phyloP scores from a whole-genome alignment of 495 filamentous ascomycete genomes.

The Tuber brumale region DNA sequence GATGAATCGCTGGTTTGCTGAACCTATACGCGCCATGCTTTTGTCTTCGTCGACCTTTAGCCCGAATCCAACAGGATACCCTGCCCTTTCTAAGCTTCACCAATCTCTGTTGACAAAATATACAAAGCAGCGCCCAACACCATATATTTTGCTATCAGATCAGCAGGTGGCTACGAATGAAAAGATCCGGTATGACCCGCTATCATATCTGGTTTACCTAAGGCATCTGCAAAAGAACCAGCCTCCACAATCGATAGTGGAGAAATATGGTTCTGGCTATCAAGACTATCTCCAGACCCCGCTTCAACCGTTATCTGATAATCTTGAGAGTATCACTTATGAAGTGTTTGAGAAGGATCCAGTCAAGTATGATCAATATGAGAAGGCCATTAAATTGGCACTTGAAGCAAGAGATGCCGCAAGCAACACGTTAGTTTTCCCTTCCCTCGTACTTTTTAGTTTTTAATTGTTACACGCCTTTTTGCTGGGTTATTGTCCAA shows the following conservation, averaged over 20 bases:
- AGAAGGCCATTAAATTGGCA: slow-evolving; percentile 71
- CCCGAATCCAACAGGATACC: slow-evolving; percentile 70
- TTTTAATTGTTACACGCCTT: neutral
- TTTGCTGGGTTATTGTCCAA: neutral
- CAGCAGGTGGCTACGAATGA: neutral
- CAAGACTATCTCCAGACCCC: slow-evolving; percentile 95
- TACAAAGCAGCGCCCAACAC: slow-evolving; percentile 51
- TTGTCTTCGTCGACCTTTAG: slow-evolving; percentile 63
- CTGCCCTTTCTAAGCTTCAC: slow-evolving; percentile 72
- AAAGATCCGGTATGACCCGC: slow-evolving; percentile 49
- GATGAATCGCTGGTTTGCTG: slow-evolving; percentile 87
- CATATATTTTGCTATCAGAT: slow-evolving; percentile 40
- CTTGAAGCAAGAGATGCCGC: slow-evolving; percentile 65
- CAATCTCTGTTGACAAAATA: slow-evolving; percentile 69
- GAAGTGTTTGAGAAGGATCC: slow-evolving; percentile 98
- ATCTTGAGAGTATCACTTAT: slow-evolving; percentile 93
- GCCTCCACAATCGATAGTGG: slow-evolving; percentile 55
- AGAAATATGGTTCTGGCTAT: slow-evolving; percentile 67
- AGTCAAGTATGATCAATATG: slow-evolving; percentile 95
- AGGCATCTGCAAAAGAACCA: slow-evolving; percentile 78
- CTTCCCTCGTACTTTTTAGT: neutral
- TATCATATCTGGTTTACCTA: slow-evolving; percentile 71
- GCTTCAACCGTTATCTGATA: slow-evolving; percentile 88
- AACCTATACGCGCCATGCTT: slow-evolving; percentile 75
- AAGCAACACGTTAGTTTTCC: slow-evolving; percentile 29